phyloP scores from a whole-genome alignment of 805 yeast species.

The Schwanniomyces sp. region DNA sequence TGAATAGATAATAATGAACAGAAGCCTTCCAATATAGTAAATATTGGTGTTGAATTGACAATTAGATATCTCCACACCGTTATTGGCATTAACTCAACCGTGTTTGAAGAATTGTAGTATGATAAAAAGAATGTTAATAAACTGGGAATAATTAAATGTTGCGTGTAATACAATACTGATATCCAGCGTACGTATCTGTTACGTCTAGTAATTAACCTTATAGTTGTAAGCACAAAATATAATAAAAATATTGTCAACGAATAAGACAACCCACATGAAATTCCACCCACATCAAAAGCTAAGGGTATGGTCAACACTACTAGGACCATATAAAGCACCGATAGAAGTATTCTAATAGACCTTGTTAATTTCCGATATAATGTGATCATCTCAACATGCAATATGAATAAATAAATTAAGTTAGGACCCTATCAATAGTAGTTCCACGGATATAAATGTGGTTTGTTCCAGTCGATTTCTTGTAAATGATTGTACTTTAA shows the following conservation, averaged over 20 bases:
- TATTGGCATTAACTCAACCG: conserved; percentile 24
- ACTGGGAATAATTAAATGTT: conserved; percentile 81
- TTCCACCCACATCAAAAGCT: conserved; percentile 92
- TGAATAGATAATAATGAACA: conserved; percentile 91
- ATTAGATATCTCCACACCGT: conserved; percentile 71
- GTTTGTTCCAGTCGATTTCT: too few species aligned
- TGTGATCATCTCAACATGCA: neutral
- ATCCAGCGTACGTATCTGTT: conserved; percentile 44
- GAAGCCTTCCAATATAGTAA: conserved; percentile 89
- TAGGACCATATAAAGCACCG: conserved; percentile 62
- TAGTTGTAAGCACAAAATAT: conserved; percentile 71
- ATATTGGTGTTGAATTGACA: conserved; percentile 81
- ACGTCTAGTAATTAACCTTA: conserved; percentile 54
- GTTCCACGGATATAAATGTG: too few species aligned
- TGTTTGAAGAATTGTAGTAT: conserved; percentile 35
- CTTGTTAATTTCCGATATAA: conserved; percentile 1
- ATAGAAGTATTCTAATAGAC: conserved; percentile 40
- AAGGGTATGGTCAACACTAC: conserved; percentile 84
- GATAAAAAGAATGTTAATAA: conserved; percentile 68
- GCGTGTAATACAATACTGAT: conserved; percentile 66
- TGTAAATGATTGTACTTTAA: too few species aligned
- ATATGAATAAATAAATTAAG: neutral
- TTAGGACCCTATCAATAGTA: too few species aligned
- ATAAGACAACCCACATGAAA: conserved; percentile 83
- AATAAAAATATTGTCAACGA: conserved; percentile 59